phyloP scores from a whole-genome alignment of 208 protist genomes.

The Acanthamoeba quina region DNA sequence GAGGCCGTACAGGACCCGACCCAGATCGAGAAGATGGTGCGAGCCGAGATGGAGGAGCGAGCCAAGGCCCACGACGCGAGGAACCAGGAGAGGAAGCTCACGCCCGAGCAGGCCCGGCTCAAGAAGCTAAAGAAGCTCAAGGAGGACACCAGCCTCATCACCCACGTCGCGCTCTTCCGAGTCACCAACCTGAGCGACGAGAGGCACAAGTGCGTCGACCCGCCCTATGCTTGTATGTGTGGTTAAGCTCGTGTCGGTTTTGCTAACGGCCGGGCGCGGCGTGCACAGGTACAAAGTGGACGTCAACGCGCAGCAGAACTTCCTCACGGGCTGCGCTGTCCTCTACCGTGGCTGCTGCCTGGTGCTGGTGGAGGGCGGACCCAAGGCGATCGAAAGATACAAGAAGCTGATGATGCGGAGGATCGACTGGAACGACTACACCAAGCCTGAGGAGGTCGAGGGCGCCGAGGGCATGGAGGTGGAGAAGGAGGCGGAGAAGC shows the following conservation, averaged over 20 bases:
- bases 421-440: constrained; percentile 83
- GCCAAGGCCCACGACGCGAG: constrained; percentile 34
- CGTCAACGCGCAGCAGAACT: constrained; percentile 81
- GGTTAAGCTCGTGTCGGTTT: constrained; percentile 33
- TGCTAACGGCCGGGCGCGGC: not conserved
- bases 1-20: constrained; percentile 85
- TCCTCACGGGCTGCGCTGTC: constrained; percentile 76
- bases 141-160: constrained; percentile 45
- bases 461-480: not conserved
- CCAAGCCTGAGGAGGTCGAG: constrained; percentile 18
- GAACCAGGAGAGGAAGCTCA: constrained; percentile 82
- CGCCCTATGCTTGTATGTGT: not conserved
- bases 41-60: constrained; percentile 71
- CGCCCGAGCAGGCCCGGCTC: constrained; percentile 79
- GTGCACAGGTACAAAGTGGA: constrained; percentile 78
- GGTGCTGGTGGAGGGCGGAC: constrained; percentile 84
- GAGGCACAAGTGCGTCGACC: constrained; percentile 51
- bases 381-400: constrained; percentile 78
- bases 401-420: constrained; percentile 84
- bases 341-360: constrained; percentile 69
- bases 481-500: constrained; percentile 48
- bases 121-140: constrained; percentile 78
- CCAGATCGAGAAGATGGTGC: constrained; percentile 74
- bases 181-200: constrained; percentile 61
- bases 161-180: constrained; percentile 46